Evolutionary conservation across 2,329 filamentous ascomycete genomes (phyloP), one percentile per base, ranked within the genome.

Genomic region (Cyclaneusma minus): DNA sequence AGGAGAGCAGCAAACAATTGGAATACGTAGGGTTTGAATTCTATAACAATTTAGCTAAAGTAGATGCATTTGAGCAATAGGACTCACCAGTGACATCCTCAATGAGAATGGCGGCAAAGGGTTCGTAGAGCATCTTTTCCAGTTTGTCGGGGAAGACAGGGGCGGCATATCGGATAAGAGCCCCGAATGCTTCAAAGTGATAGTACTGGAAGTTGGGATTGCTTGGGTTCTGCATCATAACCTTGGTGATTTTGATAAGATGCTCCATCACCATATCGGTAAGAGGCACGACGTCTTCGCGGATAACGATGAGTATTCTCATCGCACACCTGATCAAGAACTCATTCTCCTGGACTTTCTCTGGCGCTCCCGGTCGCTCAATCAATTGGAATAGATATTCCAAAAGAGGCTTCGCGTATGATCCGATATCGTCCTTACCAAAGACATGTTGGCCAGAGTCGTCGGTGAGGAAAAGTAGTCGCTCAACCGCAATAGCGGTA

Each of bases 121-220:
- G 80, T 28, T 71, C 62, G 60, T 89, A 94, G 2, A 98, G 62
- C 30, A 73, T 72, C 33, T 74, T 64, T 45, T 94, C 83, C 26
- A 95, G 67, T 40, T 78, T 72, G 15, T 70, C 64, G 7, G 80
- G 70, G 37, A 81, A 69, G 3, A 64, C 61, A 34, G 56, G 76
- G 46, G 62, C 81, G 55, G 64, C 74, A 62, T 65, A 82, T 47
- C 75, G 71, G 29, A 95, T 80, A 24, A 98, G 63, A 10, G 89
- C 87, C 17, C 89, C 89, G 23, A 98, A 59, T 3, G 83, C 81
- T 56, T 98, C 89, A 36, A 98, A 98, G 49, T 93, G 83, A 52
- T 87, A 98, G 59, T 98, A 98, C 56, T 94, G 94, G 57, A 98
- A 98, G 8, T 83, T 71, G 3, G 89, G 89, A 52, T 98, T 98